A percentile compares a stretch with the other conserved stretches of the same genome.
These are phyloP conservation scores for Candida argentea DNA, from an alignment of 805 yeast genomes.

Conservation along the genomic window DNA sequence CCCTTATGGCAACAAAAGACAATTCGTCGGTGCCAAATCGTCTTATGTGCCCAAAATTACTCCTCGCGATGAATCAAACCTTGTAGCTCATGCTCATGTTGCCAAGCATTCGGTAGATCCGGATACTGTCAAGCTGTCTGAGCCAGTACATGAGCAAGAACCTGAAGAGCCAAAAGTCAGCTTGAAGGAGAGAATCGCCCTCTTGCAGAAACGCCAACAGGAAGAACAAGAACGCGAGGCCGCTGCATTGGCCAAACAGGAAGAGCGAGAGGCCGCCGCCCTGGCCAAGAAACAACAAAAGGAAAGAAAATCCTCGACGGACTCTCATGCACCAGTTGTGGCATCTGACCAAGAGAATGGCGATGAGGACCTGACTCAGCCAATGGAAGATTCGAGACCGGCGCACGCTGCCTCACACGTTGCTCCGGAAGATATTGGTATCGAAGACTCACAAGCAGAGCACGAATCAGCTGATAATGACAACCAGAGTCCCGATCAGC, in stretches of 20 bases:
- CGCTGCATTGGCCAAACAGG: conserved; percentile 42
- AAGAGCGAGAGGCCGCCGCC: conserved; percentile 44
- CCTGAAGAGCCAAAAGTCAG: conserved; percentile 67
- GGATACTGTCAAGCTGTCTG: conserved; percentile 16
- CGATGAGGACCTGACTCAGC: no score
- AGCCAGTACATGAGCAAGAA: conserved; percentile 15
- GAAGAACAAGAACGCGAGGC: conserved; percentile 71
- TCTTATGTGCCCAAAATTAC: conserved; percentile 45
- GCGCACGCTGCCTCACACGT: conserved; percentile 6
- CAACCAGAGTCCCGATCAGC: conserved; percentile 46
- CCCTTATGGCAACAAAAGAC: conserved; percentile 43
- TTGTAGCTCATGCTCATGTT: conserved; percentile 20
- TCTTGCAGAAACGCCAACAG: conserved; percentile 71
- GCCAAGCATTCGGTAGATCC: conserved; percentile 12
- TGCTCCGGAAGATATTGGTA: conserved; percentile 8
- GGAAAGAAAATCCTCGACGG: conserved; percentile 9
- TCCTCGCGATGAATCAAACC: conserved; percentile 27
- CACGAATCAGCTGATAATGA: conserved; percentile 39
- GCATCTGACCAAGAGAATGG: conserved; percentile 3
- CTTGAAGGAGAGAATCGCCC: conserved; percentile 76
- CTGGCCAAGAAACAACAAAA: conserved; percentile 30
- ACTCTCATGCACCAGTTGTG: conserved; percentile 2
- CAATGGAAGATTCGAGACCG: not conserved
- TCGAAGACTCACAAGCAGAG: conserved; percentile 9
- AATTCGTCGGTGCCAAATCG: conserved; percentile 46